phyloP scores from a whole-genome alignment of 225 moss, liverwort and hornwort species.

The Anthoceros angustus region DNA sequence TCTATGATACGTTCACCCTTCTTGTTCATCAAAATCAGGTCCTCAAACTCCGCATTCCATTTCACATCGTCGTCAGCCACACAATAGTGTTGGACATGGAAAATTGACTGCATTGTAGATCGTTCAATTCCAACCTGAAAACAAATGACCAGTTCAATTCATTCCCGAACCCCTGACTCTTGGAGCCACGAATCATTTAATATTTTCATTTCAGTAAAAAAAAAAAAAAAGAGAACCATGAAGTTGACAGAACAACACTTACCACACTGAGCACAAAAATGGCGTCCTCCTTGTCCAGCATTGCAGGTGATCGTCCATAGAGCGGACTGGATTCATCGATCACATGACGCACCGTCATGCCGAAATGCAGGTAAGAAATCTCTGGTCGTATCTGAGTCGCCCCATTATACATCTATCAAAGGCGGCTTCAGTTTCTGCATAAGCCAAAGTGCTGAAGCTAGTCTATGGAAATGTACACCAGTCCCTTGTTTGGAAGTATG shows the following conservation, averaged over 20 bases:
- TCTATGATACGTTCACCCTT: conserved; percentile 54
- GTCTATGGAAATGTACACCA: background rate
- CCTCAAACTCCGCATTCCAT: conserved; percentile 78
- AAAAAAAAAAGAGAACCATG: background rate
- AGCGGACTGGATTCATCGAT: conserved; percentile 56
- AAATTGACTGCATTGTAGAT: conserved; percentile 74
- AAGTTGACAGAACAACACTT: conserved; percentile 4
- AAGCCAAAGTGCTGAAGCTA: background rate
- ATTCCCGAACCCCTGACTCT: background rate
- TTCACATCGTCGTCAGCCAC: conserved; percentile 45
- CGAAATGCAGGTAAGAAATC: conserved; percentile 54
- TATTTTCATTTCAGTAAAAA: background rate
- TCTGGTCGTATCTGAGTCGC: conserved; percentile 45
- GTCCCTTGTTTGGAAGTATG: background rate
- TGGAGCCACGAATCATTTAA: background rate
- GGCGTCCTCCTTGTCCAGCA: conserved; percentile 55
- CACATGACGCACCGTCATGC: conserved; percentile 67
- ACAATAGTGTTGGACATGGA: conserved; percentile 72
- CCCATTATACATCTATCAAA: conserved; percentile 18
- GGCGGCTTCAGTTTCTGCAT: background rate
- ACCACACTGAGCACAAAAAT: conserved; percentile 61
- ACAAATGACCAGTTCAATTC: background rate
- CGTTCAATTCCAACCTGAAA: conserved; percentile 60
- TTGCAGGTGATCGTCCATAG: conserved; percentile 45
- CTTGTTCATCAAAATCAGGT: conserved; percentile 57